phyloP scores from a whole-genome alignment of 225 moss, liverwort and hornwort genomes.

The Pseudisothecium myosuroides region DNA sequence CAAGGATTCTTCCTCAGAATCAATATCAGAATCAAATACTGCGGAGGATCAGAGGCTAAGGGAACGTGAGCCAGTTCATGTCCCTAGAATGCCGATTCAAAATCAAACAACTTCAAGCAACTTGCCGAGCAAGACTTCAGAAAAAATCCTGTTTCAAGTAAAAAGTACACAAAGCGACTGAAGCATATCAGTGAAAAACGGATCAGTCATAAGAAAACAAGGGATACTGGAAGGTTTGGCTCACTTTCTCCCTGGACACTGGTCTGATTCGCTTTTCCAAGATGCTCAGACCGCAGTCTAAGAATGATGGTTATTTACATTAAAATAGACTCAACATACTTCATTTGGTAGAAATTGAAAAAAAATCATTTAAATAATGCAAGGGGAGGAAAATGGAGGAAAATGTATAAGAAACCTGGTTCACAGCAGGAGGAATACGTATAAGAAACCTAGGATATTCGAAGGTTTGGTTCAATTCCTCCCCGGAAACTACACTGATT shows the following conservation, averaged over 20 bases:
- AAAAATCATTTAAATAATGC: neutral
- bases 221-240: neutral
- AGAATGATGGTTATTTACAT: neutral
- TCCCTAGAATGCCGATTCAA: neutral
- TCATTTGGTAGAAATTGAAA: neutral
- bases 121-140: too few species aligned
- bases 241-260: neutral
- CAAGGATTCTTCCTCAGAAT: neutral
- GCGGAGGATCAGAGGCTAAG: neutral
- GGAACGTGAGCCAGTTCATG: neutral
- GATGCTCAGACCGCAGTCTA: neutral
- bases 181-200: neutral
- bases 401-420: too few species aligned
- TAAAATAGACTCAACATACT: neutral
- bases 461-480: neutral
- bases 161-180: neutral
- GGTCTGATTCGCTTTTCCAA: neutral
- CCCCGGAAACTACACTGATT: neutral
- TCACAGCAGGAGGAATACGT: conserved; percentile 35
- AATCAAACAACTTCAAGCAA: neutral
- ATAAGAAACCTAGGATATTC: neutral
- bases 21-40: too few species aligned
- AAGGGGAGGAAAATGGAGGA: too few species aligned
- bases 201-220: neutral
- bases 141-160: neutral